These are phyloP conservation scores for Gynochthodes officinalis DNA, from an alignment of 257 asterid genomes.

Conservation along the genomic window DNA sequence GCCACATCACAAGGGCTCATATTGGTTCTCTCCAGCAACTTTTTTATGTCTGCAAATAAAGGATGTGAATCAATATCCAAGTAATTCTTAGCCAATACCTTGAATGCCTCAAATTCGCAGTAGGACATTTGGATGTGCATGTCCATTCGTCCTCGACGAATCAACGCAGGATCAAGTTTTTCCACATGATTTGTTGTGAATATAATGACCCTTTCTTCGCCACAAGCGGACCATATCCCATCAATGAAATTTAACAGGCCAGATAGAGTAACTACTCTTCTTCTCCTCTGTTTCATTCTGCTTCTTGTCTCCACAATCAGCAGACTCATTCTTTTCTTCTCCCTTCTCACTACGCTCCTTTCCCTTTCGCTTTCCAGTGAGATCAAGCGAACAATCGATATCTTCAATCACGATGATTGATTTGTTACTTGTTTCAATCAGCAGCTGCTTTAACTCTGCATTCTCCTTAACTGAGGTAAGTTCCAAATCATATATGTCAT, in stretches of 20 bases:
- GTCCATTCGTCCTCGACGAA: constrained; percentile 62
- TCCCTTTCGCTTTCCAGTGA: constrained; percentile 17
- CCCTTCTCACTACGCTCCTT: background rate
- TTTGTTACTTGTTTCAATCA: background rate
- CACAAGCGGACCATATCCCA: constrained; percentile 67
- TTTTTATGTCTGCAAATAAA: background rate
- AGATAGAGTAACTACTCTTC: background rate
- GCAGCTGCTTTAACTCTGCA: constrained; percentile 3
- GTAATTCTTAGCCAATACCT: constrained; percentile 24
- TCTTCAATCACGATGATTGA: constrained; percentile 6
- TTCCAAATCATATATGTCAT: constrained; percentile 1
- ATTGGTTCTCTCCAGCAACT: constrained; percentile 3
- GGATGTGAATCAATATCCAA: constrained; percentile 13
- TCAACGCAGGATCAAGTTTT: constrained; percentile 55
- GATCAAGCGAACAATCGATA: constrained; percentile 17
- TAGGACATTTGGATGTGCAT: constrained; percentile 46
- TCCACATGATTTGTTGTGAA: constrained; percentile 58
- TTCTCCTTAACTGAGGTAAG: constrained; percentile 2
- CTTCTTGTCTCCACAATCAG: constrained; percentile 9
- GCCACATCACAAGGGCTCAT: constrained; percentile 31
- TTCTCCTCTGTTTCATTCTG: constrained; percentile 14
- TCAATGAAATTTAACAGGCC: constrained; percentile 55
- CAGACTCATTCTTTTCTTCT: background rate
- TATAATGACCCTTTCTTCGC: constrained; percentile 46
- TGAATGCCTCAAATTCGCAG: constrained; percentile 40